Base-by-base conservation (phyloP, 208 protist genomes). In the Leishmania arabica region DNA sequence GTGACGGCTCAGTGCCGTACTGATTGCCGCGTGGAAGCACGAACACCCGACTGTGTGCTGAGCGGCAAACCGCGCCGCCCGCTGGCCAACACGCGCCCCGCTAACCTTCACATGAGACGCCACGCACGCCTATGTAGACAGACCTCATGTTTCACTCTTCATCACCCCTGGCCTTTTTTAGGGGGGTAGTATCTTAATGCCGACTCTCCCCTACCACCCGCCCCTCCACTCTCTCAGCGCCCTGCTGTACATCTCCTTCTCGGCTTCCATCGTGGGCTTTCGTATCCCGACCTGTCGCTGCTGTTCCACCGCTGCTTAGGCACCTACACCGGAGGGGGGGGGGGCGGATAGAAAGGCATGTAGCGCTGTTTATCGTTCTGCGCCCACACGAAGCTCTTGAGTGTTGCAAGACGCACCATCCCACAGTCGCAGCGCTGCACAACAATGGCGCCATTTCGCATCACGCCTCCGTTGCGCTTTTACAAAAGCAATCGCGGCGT, bases 401-500 rank as follows among this genome's bases (percentile, higher is more conserved):
- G 24, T 73, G 37, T 47, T 8, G 21, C 37, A 40, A 37, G 37
- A 24, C 37, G 34, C 53, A n/a, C 40, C 53, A 45, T 6, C 56
- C 2, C 74, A 3, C 74, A 19, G 8, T 21, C 17, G 1, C 53
- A 65, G 13, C 8, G 24, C 21, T 51, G 56, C 17, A 13, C 27
- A 8, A 4, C 17, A 24, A 83, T 89, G 80, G 65, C 40, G 17
- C 65, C 54, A 31, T 45, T 91, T 37, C 74, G 82, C 6, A 37
- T 19, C 1, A 83, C 84, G 24, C 56, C 78, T 5, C 27, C 66
- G 15, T 34, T 80, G 31, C 71, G 51, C 19, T 97, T 95, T 86
- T 95, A 91, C 81, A 92, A 90, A 54, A 92, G 88, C 83, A 78
- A 92, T 76, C 73, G 79, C 49, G 51, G 58, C 51, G 75, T 75